These are phyloP conservation scores for Castanea sativa DNA, from an alignment of 306 rosid species.

Conservation along the genomic window DNA sequence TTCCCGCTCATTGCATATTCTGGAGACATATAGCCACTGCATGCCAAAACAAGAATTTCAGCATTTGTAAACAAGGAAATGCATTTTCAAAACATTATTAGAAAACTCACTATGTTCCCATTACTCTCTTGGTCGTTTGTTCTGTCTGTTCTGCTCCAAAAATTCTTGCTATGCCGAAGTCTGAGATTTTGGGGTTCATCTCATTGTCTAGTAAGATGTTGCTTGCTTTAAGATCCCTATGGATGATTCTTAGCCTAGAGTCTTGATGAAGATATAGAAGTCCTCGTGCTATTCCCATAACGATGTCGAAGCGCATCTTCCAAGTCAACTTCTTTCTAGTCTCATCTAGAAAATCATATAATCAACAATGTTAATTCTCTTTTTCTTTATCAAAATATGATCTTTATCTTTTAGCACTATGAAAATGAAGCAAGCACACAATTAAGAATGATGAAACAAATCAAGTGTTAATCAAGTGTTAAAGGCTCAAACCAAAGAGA, in stretches of 20 bases:
- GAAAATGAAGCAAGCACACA: not conserved
- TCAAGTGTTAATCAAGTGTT: not conserved
- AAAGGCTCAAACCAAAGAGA: conserved; percentile 30
- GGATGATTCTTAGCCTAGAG: conserved; percentile 44
- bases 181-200: conserved; percentile 48
- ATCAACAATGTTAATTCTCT: not conserved
- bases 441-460: not conserved
- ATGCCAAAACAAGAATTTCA: conserved; percentile 13
- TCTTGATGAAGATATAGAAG: conserved; percentile 55
- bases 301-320: conserved; percentile 39
- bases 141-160: conserved; percentile 42
- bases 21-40: conserved; percentile 44
- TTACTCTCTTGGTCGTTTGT: conserved; percentile 39
- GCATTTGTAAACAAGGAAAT: not conserved
- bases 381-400: not conserved
- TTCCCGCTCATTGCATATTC: conserved; percentile 40
- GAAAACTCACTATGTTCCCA: conserved; percentile 39
- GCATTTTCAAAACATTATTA: not conserved
- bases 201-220: conserved; percentile 38
- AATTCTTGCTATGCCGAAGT: conserved; percentile 49
- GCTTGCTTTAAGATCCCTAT: conserved; percentile 45
- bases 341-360: conserved; percentile 32
- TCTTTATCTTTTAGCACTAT: not conserved
- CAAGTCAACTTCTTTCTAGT: conserved; percentile 31
- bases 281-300: conserved; percentile 52